Evolutionary conservation across 2,329 filamentous ascomycete species (phyloP).

Genomic region (Coniosporium tulheliwenetii): DNA sequence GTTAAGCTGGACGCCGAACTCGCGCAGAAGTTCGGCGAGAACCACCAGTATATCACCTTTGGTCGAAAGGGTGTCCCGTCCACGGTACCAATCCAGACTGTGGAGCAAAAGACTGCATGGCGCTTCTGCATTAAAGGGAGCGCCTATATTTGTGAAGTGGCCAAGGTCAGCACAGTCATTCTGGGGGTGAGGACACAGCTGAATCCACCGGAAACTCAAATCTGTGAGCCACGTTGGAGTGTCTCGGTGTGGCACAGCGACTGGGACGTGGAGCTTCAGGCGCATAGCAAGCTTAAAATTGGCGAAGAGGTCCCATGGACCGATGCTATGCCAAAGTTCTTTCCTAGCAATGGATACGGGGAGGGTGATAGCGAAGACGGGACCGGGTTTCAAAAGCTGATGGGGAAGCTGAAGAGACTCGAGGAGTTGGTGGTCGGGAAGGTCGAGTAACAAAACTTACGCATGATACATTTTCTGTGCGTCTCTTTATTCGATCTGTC

Average conservation of each 20-base stretch:
- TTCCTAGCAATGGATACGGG: constrained; percentile 9
- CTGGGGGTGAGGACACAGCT: not conserved
- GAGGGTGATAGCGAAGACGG: constrained; percentile 9
- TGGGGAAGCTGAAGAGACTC: constrained; percentile 11
- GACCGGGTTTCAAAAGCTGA: constrained; percentile 2
- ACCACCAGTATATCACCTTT: not conserved
- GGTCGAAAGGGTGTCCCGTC: too few species aligned
- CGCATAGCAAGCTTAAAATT: constrained; percentile 12
- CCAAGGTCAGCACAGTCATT: constrained; percentile 11
- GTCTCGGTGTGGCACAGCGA: constrained; percentile 11
- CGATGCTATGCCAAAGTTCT: constrained; percentile 13
- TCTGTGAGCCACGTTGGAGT: constrained; percentile 13
- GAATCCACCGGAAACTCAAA: not conserved
- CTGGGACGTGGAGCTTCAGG: constrained; percentile 13
- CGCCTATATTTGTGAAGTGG: constrained; percentile 14
- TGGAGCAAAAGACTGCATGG: constrained; percentile 12
- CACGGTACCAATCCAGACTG: not conserved
- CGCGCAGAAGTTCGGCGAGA: not conserved
- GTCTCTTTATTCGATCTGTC: not conserved
- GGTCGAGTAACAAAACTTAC: too few species aligned
- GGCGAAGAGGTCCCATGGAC: constrained; percentile 12
- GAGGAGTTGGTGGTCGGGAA: constrained; percentile 3
- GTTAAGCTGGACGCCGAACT: not conserved
- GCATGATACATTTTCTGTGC: too few species aligned
- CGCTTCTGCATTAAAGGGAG: constrained; percentile 10